These are phyloP conservation scores for Beauveria sp. DNA, from an alignment of 2,329 filamentous ascomycete species.

Conservation along the genomic window DNA sequence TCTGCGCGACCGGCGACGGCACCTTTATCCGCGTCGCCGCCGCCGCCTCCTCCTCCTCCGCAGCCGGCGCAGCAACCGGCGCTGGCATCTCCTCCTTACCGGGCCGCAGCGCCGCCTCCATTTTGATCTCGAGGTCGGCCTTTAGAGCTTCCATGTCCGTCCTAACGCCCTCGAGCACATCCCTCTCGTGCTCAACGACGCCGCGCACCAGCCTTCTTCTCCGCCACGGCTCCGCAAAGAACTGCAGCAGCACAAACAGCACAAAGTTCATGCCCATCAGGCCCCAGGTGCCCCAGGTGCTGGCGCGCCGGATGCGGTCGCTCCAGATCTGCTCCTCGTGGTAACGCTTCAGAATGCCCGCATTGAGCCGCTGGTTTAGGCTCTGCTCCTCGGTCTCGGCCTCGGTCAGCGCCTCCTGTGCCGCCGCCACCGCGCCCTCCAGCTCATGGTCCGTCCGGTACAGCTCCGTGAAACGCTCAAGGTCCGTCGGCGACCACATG, in stretches of 20 bases:
- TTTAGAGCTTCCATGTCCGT: constrained; percentile 31
- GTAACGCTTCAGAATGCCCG: constrained; percentile 81
- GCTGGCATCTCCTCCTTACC: constrained; percentile 16
- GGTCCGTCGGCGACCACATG: constrained; percentile 76
- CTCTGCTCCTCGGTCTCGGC: constrained; percentile 77
- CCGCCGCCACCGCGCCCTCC: constrained; percentile 70
- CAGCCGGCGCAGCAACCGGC: constrained; percentile 10
- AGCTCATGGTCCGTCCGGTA: constrained; percentile 91
- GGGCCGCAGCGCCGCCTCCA: constrained; percentile 12
- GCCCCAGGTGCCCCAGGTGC: constrained; percentile 97
- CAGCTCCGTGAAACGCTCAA: constrained; percentile 89
- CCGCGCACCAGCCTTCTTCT: constrained; percentile 71
- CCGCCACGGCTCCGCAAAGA: constrained; percentile 90
- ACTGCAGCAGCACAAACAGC: constrained; percentile 76
- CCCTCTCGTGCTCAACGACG: constrained; percentile 71
- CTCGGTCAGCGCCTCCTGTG: constrained; percentile 63
- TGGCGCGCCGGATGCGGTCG: constrained; percentile 91
- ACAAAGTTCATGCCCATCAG: constrained; percentile 95
- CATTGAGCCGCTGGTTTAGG: constrained; percentile 65
- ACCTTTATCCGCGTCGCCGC: too few relatives aligned
- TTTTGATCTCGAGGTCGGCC: constrained; percentile 18
- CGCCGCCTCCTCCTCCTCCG: neutral
- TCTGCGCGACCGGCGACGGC: neutral
- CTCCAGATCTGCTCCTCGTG: constrained; percentile 99
- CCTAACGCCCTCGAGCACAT: constrained; percentile 41